phyloP scores from a whole-genome alignment of 768 basidiomycete species.

The Termitomyces bulborhizus region DNA sequence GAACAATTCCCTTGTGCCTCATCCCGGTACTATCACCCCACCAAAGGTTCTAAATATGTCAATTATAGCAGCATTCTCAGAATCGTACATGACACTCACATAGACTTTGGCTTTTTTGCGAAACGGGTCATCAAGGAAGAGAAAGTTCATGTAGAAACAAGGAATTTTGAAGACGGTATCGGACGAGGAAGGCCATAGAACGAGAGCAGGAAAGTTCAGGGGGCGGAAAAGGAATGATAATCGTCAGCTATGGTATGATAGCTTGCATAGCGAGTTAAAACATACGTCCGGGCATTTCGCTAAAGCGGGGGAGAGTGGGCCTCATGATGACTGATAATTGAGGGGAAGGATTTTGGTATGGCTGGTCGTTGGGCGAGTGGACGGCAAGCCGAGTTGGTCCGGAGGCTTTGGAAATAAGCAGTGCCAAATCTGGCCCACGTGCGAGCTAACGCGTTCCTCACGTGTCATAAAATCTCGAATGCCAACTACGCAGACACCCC shows the following conservation, averaged over 20 bases:
- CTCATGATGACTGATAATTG: slow-evolving; percentile 40
- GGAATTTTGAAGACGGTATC: neutral
- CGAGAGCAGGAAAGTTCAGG: neutral
- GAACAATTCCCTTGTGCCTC: slow-evolving; percentile 66
- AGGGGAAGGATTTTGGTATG: slow-evolving; percentile 10
- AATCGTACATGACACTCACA: slow-evolving; percentile 42
- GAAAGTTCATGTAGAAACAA: neutral
- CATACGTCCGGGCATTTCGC: slow-evolving; percentile 85
- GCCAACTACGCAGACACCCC: slow-evolving; percentile 39
- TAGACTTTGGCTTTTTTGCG: slow-evolving; percentile 63
- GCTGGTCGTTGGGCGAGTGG: slow-evolving; percentile 10
- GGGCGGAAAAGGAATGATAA: neutral
- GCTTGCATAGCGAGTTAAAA: slow-evolving; percentile 13
- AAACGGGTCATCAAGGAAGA: neutral
- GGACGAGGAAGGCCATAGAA: neutral
- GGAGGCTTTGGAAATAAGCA: slow-evolving; percentile 15
- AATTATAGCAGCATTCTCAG: neutral
- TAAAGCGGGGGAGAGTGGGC: slow-evolving; percentile 49
- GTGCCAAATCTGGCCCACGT: slow-evolving; percentile 21
- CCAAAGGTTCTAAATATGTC: slow-evolving; percentile 66
- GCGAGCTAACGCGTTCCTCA: neutral
- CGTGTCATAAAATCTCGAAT: neutral
- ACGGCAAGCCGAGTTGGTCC: slow-evolving; percentile 15
- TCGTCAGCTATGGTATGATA: neutral
- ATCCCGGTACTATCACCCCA: slow-evolving; percentile 75